phyloP scores from a whole-genome alignment of 352 stramenopile species.

The Pilasporangium apinafurcum region DNA sequence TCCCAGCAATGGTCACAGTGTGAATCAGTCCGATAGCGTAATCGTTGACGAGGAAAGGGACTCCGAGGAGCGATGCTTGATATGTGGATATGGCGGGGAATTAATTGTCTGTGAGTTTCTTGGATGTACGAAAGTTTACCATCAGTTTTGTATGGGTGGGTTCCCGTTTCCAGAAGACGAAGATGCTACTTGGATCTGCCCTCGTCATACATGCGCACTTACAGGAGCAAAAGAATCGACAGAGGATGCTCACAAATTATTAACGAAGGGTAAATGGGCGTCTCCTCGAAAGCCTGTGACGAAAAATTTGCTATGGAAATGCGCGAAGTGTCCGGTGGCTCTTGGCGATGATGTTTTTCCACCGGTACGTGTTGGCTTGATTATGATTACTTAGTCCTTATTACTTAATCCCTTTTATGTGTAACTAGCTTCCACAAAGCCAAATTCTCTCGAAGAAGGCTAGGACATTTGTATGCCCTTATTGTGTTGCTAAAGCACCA shows the following conservation, averaged over 20 bases:
- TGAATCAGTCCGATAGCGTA: constrained; percentile 20
- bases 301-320: constrained; percentile 80
- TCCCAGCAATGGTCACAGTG: constrained; percentile 18
- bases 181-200: constrained; percentile 76
- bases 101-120: constrained; percentile 81
- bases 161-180: constrained; percentile 80
- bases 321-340: constrained; percentile 61
- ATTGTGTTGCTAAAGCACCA: constrained; percentile 54
- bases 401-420: not conserved
- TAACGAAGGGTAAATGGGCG: constrained; percentile 27
- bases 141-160: constrained; percentile 78
- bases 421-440: constrained; percentile 40
- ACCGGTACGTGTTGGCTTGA: constrained; percentile 21
- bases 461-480: constrained; percentile 56
- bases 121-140: constrained; percentile 81
- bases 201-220: constrained; percentile 67
- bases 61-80: constrained; percentile 74
- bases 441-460: constrained; percentile 66
- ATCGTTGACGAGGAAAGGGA: constrained; percentile 32
- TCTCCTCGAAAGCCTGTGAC: constrained; percentile 41
- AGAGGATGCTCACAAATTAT: constrained; percentile 26
- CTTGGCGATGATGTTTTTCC: constrained; percentile 52
- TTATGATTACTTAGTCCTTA: not conserved
- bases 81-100: constrained; percentile 78
- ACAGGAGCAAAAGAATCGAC: constrained; percentile 48